Conservation (phyloP, 257 asterid genomes). For the Misopates orontium region DNA sequence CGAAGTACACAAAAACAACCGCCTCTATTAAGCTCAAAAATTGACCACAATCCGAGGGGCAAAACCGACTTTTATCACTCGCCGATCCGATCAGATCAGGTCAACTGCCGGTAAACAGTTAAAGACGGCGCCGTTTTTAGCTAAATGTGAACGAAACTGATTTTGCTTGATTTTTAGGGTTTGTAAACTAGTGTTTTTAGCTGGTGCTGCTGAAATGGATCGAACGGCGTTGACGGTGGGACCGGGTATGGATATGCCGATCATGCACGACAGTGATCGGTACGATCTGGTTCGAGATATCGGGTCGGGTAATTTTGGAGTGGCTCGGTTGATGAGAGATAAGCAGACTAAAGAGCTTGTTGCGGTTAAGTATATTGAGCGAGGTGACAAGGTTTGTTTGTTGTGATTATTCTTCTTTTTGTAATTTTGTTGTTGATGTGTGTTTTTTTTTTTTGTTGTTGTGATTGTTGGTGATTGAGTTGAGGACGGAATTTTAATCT, state of each 20-base stretch:
- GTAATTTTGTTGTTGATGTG: no score
- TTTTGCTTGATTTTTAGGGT: neutral
- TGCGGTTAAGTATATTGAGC: conserved; percentile 83
- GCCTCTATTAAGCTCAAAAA: conserved; percentile 11
- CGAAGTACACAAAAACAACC: conserved; percentile 17
- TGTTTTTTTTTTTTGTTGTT: neutral
- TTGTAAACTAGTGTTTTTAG: neutral
- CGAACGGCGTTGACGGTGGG: conserved; percentile 50
- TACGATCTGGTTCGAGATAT: conserved; percentile 78
- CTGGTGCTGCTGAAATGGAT: conserved; percentile 49
- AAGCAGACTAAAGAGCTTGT: conserved; percentile 77
- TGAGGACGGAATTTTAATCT: conserved; percentile 9
- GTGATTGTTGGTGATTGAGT: conserved; percentile 1
- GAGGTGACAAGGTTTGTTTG: conserved; percentile 75
- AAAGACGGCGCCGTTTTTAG: conserved; percentile 1
- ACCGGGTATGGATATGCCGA: conserved; percentile 82
- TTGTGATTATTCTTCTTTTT: no score
- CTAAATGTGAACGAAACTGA: conserved; percentile 25
- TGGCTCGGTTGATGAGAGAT: conserved; percentile 78
- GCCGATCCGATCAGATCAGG: conserved; percentile 27
- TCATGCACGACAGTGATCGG: conserved; percentile 89
- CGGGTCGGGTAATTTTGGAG: conserved; percentile 84
- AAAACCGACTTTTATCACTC: conserved; percentile 16
- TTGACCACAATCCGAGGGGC: conserved; percentile 12
- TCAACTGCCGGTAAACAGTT: conserved; percentile 17